Percentiles rank a stretch among this genome's conserved stretches.
Evolutionary conservation across 306 rosid genomes (phyloP).

Genomic region (Medicago truncatula): MtrunA17r5.0-ANR NC_053049.1:7591001-7591500

Average conservation of each 20-base stretch:
- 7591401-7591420: too few species aligned
- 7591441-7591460: too few species aligned
- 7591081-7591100: slow-evolving; percentile 23
- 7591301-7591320: slow-evolving; percentile 20
- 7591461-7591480: too few species aligned
- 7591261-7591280: slow-evolving; percentile 11
- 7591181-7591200: slow-evolving; percentile 29
- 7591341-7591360: neutral
- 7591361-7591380: neutral
- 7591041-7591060: neutral
- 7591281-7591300: neutral
- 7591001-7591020: slow-evolving; percentile 93
- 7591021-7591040: slow-evolving; percentile 73
- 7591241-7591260: slow-evolving; percentile 15
- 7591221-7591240: slow-evolving; percentile 13
- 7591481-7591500: too few species aligned
- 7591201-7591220: neutral
- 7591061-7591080: slow-evolving; percentile 73
- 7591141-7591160: slow-evolving; percentile 44
- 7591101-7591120: slow-evolving; percentile 17
- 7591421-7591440: too few species aligned
- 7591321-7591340: neutral
- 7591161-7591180: slow-evolving; percentile 47
- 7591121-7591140: slow-evolving; percentile 43
- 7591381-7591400: neutral